A percentile compares a stretch with the other conserved stretches of the same genome.
These are phyloP conservation scores for Plasmodium cynomolgi DNA, from an alignment of 169 alveolate species.

Conservation along the genomic window DNA sequence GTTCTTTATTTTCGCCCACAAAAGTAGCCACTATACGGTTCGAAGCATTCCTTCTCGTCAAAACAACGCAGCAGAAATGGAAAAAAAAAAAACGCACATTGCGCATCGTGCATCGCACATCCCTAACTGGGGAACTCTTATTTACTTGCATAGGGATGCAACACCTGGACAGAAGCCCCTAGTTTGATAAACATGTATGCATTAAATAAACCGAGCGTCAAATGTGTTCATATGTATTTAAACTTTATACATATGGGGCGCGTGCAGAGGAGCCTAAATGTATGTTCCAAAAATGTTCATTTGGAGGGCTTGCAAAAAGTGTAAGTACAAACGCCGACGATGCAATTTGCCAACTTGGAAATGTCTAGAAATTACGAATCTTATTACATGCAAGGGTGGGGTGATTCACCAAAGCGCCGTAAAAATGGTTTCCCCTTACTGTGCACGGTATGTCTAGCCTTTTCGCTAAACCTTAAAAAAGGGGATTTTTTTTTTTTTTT, in stretches of 20 bases:
- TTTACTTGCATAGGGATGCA: neutral
- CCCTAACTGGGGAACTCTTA: neutral
- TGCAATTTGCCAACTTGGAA: neutral
- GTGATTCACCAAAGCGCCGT: neutral
- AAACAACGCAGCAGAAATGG: neutral
- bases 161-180: neutral
- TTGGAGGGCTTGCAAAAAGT: neutral
- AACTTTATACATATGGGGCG: neutral
- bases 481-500: neutral
- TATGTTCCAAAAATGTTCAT: neutral
- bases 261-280: neutral
- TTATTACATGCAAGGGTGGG: neutral
- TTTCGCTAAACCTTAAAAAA: neutral
- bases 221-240: neutral
- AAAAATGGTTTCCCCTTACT: neutral
- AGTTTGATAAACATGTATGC: neutral
- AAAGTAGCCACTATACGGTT: neutral
- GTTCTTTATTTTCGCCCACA: neutral
- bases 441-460: neutral
- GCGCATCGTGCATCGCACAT: neutral
- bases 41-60: neutral
- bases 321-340: neutral
- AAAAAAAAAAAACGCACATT: neutral
- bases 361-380: neutral
- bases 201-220: neutral